Evolutionary conservation across 225 moss, liverwort and hornwort genomes (phyloP), one percentile per base, ranked within the genome.

Genomic region (Pseudisothecium myosuroides): DNA sequence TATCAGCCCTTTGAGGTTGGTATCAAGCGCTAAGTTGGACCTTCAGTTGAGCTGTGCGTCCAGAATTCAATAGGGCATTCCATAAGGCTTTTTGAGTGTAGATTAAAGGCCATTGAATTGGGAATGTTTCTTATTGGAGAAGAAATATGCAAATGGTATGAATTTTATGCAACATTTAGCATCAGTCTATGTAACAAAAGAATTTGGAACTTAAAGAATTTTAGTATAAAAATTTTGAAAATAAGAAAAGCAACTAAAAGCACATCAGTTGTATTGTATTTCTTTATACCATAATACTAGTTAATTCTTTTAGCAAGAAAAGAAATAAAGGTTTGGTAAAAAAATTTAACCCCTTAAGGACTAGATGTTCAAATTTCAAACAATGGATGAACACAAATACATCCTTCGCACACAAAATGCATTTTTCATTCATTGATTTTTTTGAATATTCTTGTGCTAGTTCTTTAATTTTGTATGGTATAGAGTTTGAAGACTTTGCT

Each of bases 361-460:
- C 2, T 15, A 21, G 3, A 31, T 0, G 0, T 74, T 74, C 31
- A 47, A 73, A 47, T 74, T 74, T 74, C 17, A 47, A 47, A 31
- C 28, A 31, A 31, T 2, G 0, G 7, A 45, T 31, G 17, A 47
- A 45, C 0, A 1, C 31, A 29, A 47, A 47, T 47, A 74, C 7
- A 47, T 47, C 4, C 1, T 2, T 8, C 6, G 6, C 6, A 47
- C 1, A 72, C 3, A 28, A 9, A 16, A 28, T 43, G 27, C 10
- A 0, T 27, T 9, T 72, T 43, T 16, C 4, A 17, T 45, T 0
- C 0, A 1, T 6, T 11, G 1, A 18, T 31, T 45, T 47, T 69
- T 47, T 74, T 17, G 11, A 29, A 74, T 10, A 45, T 47, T 47
- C 10, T 29, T 74, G 31, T 74, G 1, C 1, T 47, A 47, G 4